Base-by-base conservation (phyloP, 768 basidiomycete genomes). In the Suillus alpinus region DNA sequence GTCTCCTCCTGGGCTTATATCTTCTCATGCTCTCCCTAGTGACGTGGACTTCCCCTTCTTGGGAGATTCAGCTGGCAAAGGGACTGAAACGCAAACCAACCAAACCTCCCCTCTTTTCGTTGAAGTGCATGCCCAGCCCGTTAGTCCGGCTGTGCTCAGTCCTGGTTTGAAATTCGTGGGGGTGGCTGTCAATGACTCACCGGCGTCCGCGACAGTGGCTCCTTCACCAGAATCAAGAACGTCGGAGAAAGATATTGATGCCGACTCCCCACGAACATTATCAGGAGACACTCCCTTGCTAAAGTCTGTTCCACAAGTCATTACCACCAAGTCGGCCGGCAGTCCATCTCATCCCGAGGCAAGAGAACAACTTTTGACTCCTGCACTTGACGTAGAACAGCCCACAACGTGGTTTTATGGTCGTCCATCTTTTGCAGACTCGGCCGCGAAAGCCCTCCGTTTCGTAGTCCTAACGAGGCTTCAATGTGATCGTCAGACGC, bases 381-480 rank as follows among this genome's bases (percentile, higher is more conserved):
- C 57, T 20, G 57, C 34, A n/a, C 20, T n/a, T 56, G 44, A 58
- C 2, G 34, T 55, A 56, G 57, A 50, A 50, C 57, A 46, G 51
- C 57, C 57, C 20, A 34, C 34, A 16, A 26, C 57, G 5, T 46
- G 50, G 57, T 50, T 34, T 20, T 56, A 37, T 59, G 51, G 49
- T 32, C 34, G 51, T 34, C 29, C 52, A 40, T 13, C 39, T 50
- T 61, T 69, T 32, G 57, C 65, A 40, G 82, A 77, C 55, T 80
- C 83, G 12, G 77, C 83, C 8, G 70, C 75, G 50, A 89, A 91
- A 50, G 87, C 85, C 8, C 77, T 92, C 46, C 83, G 84, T 29
- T 75, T 86, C 31, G 83, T 86, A 14, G 79, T 89, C 31, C 83
- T 84, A 75, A 81, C 84, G 10, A 81, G 89, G 32, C 77, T 86